Conservation (phyloP, 805 yeast genomes). For the Cyberlindnera suaveolens region DNA sequence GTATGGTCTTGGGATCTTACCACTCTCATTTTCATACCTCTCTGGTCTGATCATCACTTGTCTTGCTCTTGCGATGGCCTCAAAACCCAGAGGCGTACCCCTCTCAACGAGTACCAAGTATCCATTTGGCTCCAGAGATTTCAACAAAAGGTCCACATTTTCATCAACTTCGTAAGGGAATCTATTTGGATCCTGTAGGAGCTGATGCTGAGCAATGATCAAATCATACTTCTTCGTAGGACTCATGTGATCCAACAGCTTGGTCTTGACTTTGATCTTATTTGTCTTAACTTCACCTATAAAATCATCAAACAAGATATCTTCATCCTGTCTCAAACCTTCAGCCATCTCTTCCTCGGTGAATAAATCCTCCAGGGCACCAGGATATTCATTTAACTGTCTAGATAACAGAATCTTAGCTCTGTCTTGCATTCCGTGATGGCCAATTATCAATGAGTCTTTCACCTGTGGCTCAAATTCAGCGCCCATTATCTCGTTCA, state of each 20-base stretch:
- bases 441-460: conserved; percentile 68
- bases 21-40: conserved; percentile 43
- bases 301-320: conserved; percentile 27
- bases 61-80: conserved; percentile 82
- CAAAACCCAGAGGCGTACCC: conserved; percentile 88
- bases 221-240: conserved; percentile 56
- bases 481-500: conserved; percentile 74
- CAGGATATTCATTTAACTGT: conserved; percentile 47
- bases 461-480: conserved; percentile 55
- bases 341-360: conserved; percentile 10
- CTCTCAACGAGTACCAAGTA: conserved; percentile 75
- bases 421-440: conserved; percentile 66
- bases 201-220: conserved; percentile 76
- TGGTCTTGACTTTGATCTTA: conserved; percentile 46
- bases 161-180: conserved; percentile 74
- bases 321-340: conserved; percentile 20
- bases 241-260: conserved; percentile 47
- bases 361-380: conserved; percentile 17
- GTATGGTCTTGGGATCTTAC: conserved; percentile 68
- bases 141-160: conserved; percentile 51
- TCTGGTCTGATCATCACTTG: conserved; percentile 89
- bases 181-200: conserved; percentile 50
- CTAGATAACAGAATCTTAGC: conserved; percentile 74
- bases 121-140: conserved; percentile 70
- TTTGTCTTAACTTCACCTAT: conserved; percentile 53